A percentile compares a stretch with the other conserved stretches of the same genome.
These are phyloP conservation scores for Trichoderma endophyticum DNA, from an alignment of 2,329 filamentous ascomycete genomes.

Conservation along the genomic window DNA sequence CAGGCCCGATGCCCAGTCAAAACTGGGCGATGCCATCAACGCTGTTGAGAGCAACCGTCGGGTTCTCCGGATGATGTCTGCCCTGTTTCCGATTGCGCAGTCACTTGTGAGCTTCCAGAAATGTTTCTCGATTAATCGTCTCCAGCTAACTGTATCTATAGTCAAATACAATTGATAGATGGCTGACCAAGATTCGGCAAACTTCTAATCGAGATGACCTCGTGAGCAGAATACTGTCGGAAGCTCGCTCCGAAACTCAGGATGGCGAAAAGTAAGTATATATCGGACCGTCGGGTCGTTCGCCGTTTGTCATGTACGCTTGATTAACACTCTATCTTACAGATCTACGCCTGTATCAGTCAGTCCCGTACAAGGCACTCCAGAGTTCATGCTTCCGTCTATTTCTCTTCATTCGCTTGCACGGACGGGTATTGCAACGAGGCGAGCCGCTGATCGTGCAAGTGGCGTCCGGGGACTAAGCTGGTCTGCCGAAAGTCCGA, in stretches of 20 bases:
- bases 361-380: constrained; percentile 19
- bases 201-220: constrained; percentile 25
- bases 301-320: not conserved
- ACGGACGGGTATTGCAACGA: constrained; percentile 20
- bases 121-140: too few relatives aligned
- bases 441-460: constrained; percentile 18
- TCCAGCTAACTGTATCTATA: constrained; percentile 19
- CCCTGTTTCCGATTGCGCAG: constrained; percentile 39
- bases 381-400: constrained; percentile 25
- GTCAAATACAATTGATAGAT: constrained; percentile 39
- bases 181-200: constrained; percentile 38
- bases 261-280: constrained; percentile 23
- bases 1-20: constrained; percentile 34
- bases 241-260: constrained; percentile 24
- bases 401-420: constrained; percentile 26
- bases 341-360: constrained; percentile 20
- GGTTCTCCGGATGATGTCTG: constrained; percentile 37
- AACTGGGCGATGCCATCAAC: constrained; percentile 38
- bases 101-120: constrained; percentile 34
- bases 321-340: not conserved
- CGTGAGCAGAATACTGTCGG: constrained; percentile 23
- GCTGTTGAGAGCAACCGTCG: constrained; percentile 40
- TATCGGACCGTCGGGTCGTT: not conserved
- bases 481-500: constrained; percentile 26
- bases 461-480: constrained; percentile 19